phyloP scores from a whole-genome alignment of 495 filamentous ascomycete species.

The Podospora comata region DNA sequence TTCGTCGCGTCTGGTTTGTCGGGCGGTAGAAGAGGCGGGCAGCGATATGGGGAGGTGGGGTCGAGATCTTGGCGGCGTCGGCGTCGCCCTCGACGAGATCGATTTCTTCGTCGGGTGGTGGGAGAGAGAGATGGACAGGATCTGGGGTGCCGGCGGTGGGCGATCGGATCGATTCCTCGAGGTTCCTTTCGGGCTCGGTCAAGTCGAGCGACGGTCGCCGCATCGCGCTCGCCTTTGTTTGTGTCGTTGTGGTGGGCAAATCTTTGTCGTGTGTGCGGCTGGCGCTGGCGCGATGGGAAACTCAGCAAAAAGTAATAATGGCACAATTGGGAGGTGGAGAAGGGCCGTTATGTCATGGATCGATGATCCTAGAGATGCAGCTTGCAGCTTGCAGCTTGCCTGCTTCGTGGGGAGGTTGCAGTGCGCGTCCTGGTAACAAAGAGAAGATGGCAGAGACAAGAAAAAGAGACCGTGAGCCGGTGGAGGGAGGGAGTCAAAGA shows the following conservation, averaged over 20 bases:
- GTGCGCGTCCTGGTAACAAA: neutral
- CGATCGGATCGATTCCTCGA: conserved; percentile 43
- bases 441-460: neutral
- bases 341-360: conserved; percentile 1
- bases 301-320: neutral
- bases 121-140: conserved; percentile 31
- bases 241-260: neutral
- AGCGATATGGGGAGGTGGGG: conserved; percentile 78
- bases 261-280: neutral
- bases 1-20: conserved; percentile 62
- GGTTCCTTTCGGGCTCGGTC: conserved; percentile 43
- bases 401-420: neutral
- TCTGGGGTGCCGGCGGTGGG: conserved; percentile 35
- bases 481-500: conserved; percentile 1
- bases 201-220: conserved; percentile 43
- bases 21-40: conserved; percentile 75
- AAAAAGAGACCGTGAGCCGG: neutral
- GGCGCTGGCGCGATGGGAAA: neutral
- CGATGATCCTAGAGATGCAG: neutral
- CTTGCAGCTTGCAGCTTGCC: neutral
- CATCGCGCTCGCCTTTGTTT: conserved; percentile 31
- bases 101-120: conserved; percentile 38
- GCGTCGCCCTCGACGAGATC: conserved; percentile 26
- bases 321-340: neutral
- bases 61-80: conserved; percentile 45